Evolutionary conservation across 345 rosid genomes (phyloP).

Genomic region (Populus simonii): DNA sequence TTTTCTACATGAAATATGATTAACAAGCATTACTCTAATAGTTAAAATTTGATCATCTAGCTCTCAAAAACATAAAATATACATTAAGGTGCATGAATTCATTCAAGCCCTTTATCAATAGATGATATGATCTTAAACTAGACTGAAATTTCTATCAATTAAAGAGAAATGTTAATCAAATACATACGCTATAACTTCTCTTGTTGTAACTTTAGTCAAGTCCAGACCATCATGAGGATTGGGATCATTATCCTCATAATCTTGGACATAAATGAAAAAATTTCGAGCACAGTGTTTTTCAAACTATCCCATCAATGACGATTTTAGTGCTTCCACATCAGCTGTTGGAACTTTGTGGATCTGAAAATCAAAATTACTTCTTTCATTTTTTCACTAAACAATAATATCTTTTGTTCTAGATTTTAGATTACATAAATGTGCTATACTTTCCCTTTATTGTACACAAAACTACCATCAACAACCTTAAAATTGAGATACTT

Average conservation of each 20-base stretch:
- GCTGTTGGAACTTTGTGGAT: conserved; percentile 86
- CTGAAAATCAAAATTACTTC: conserved; percentile 29
- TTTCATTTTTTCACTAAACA: not conserved
- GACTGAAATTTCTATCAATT: not conserved
- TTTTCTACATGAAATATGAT: conserved; percentile 38
- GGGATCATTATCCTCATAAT: conserved; percentile 84
- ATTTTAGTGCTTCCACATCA: conserved; percentile 88
- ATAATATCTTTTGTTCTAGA: not conserved
- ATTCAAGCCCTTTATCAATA: not conserved
- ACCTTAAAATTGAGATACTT: conserved; percentile 93
- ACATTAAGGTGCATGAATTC: not conserved
- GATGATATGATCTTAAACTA: not conserved
- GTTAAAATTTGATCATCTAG: not conserved
- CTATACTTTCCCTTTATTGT: conserved; percentile 81
- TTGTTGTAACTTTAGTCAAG: conserved; percentile 72
- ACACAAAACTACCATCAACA: conserved; percentile 92
- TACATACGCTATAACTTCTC: conserved; percentile 72
- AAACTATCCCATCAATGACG: conserved; percentile 81
- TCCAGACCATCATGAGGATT: conserved; percentile 90
- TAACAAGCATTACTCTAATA: not conserved
- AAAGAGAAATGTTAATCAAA: not conserved
- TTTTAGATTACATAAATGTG: not conserved
- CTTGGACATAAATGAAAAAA: conserved; percentile 93
- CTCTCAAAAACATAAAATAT: not conserved
- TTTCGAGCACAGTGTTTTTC: conserved; percentile 92